Conservation (phyloP, 1,284 basidiomycete genomes). For the Tremellales sp. region DNA sequence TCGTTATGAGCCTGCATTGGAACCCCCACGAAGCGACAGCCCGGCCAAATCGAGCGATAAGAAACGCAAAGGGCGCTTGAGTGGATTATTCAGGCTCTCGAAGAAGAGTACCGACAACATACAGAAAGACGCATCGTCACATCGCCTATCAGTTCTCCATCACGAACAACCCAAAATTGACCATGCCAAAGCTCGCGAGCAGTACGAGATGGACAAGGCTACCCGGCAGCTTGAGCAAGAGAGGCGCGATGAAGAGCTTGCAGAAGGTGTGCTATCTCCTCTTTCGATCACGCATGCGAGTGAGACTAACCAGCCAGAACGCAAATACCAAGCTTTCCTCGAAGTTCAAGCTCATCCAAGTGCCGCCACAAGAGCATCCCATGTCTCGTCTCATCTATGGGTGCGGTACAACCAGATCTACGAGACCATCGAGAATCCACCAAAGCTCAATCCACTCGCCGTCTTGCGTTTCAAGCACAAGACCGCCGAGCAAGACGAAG, state of each 20-base stretch:
- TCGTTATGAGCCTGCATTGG: too few relatives aligned
- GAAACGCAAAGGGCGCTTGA: slow-evolving; percentile 19
- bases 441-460: slow-evolving; percentile 38
- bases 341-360: slow-evolving; percentile 43
- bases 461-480: slow-evolving; percentile 35
- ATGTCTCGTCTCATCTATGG: slow-evolving; percentile 37
- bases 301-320: slow-evolving; percentile 24
- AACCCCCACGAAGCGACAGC: slow-evolving; percentile 4
- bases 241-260: slow-evolving; percentile 36
- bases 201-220: slow-evolving; percentile 19
- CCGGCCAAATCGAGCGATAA: slow-evolving; percentile 4
- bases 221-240: slow-evolving; percentile 32
- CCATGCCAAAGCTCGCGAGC: slow-evolving; percentile 14
- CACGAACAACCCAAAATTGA: slow-evolving; percentile 7
- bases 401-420: slow-evolving; percentile 41
- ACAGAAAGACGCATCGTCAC: slow-evolving; percentile 3
- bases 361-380: slow-evolving; percentile 34
- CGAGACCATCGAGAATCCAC: slow-evolving; percentile 37
- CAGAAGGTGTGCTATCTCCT: slow-evolving; percentile 25
- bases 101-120: slow-evolving; percentile 7
- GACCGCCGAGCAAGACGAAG: slow-evolving; percentile 29
- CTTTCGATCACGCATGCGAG: slow-evolving; percentile 3
- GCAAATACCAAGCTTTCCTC: slow-evolving; percentile 33
- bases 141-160: too few relatives aligned
- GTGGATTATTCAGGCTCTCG: slow-evolving; percentile 18